Evolutionary conservation across 768 basidiomycete genomes (phyloP).

Genomic region (Psilocybe subaeruginosa): DNA sequence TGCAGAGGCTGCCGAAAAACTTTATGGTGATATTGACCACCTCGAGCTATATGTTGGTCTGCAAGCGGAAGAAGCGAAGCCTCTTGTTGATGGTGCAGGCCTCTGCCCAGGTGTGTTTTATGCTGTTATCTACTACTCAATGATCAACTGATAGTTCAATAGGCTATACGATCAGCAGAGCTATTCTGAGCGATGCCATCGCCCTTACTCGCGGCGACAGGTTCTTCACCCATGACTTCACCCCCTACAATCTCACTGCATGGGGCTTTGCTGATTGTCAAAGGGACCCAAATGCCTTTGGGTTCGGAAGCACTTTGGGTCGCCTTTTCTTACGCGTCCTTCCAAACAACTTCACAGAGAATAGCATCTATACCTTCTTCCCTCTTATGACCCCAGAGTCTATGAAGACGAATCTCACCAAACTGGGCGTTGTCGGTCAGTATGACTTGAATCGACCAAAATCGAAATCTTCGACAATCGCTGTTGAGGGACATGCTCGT

Average conservation of each 20-base stretch:
- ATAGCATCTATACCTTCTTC: slow-evolving; percentile 85
- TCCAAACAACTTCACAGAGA: slow-evolving; percentile 67
- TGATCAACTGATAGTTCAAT: neutral
- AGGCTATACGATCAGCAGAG: slow-evolving; percentile 84
- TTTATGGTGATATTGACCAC: slow-evolving; percentile 76
- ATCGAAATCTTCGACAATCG: slow-evolving; percentile 23
- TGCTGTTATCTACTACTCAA: neutral
- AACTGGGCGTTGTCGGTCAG: slow-evolving; percentile 52
- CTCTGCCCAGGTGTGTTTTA: slow-evolving; percentile 69
- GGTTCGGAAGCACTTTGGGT: slow-evolving; percentile 78
- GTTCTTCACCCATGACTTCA: slow-evolving; percentile 81
- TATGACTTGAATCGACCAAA: slow-evolving; percentile 62
- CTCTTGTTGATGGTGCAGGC: slow-evolving; percentile 76
- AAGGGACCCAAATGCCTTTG: slow-evolving; percentile 69
- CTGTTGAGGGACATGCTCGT: slow-evolving; percentile 49
- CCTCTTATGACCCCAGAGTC: slow-evolving; percentile 80
- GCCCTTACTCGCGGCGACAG: slow-evolving; percentile 86
- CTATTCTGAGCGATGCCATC: slow-evolving; percentile 85
- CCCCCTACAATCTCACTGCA: slow-evolving; percentile 76
- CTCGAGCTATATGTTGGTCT: slow-evolving; percentile 84
- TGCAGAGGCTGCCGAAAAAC: slow-evolving; percentile 70
- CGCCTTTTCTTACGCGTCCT: slow-evolving; percentile 75
- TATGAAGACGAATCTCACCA: slow-evolving; percentile 62
- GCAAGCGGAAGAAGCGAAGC: slow-evolving; percentile 79
- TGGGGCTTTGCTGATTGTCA: slow-evolving; percentile 89